Evolutionary conservation across 1,284 basidiomycete species (phyloP).

Genomic region (Cystobasidium slooffiae): DNA sequence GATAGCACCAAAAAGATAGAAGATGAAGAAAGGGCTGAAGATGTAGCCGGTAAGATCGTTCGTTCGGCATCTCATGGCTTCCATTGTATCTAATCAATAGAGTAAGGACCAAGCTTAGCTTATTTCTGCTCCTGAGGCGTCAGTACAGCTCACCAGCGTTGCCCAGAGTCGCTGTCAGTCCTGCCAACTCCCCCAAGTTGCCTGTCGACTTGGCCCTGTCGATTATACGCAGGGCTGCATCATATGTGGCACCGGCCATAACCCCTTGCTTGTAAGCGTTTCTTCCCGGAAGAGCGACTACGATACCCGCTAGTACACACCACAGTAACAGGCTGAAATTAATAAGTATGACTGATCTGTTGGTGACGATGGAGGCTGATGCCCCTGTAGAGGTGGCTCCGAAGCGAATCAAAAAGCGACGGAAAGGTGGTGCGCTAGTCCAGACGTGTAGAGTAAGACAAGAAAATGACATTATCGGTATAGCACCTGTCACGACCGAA

Average conservation of each 20-base stretch:
- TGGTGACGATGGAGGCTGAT: too few relatives aligned
- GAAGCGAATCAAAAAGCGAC: neutral
- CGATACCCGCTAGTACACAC: neutral
- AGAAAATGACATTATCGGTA: slow-evolving; percentile 2
- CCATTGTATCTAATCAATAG: neutral
- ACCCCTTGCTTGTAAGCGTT: neutral
- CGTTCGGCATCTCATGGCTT: neutral
- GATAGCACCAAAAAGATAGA: slow-evolving; percentile 17
- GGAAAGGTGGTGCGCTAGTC: slow-evolving; percentile 4
- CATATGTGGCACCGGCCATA: neutral
- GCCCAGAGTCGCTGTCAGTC: neutral
- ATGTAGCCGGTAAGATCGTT: neutral
- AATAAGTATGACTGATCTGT: neutral
- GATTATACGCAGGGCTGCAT: neutral
- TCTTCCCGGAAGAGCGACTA: neutral
- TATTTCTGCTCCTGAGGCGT: neutral
- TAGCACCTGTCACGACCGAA: neutral
- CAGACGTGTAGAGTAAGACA: slow-evolving; percentile 11
- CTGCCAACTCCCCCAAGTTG: neutral
- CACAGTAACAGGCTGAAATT: neutral
- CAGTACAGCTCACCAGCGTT: too few relatives aligned
- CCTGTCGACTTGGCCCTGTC: neutral
- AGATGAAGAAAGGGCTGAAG: slow-evolving; percentile 13
- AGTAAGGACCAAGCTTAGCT: neutral
- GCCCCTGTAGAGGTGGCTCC: too few relatives aligned